Conservation (phyloP, 2,329 filamentous ascomycete species). For the Didymella exigua region DNA sequence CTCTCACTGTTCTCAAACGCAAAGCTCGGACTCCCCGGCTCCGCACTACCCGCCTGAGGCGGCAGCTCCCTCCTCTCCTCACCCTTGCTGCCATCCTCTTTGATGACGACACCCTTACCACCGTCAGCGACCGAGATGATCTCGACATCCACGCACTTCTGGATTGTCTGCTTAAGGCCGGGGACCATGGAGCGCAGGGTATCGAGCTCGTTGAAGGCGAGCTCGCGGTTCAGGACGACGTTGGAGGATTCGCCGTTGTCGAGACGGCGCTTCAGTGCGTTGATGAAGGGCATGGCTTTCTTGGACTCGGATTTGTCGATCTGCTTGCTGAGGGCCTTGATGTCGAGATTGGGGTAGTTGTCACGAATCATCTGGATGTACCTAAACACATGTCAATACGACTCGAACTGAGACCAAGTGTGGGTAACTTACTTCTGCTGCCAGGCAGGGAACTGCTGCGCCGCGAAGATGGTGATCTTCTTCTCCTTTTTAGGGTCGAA, state of each 20-base stretch:
- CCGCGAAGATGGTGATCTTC: conserved; percentile 84
- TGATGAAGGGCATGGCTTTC: conserved; percentile 97
- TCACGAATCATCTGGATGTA: conserved; percentile 43
- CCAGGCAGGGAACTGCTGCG: conserved; percentile 83
- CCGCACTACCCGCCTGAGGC: conserved; percentile 70
- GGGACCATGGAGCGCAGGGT: conserved; percentile 79
- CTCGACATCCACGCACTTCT: conserved; percentile 70
- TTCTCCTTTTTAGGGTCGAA: conserved; percentile 94
- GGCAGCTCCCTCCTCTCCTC: conserved; percentile 65
- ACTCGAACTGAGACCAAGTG: neutral
- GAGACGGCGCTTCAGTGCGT: conserved; percentile 82
- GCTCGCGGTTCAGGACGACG: conserved; percentile 78
- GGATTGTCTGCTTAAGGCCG: conserved; percentile 76
- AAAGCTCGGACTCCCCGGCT: conserved; percentile 83
- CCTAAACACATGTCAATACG: conserved; percentile 15
- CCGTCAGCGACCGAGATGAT: conserved; percentile 74
- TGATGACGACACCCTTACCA: conserved; percentile 66
- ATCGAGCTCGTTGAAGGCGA: conserved; percentile 83
- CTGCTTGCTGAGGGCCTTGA: conserved; percentile 78
- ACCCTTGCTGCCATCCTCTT: conserved; percentile 59
- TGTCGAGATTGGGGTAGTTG: conserved; percentile 63
- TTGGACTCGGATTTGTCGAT: conserved; percentile 92
- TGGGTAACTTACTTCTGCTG: conserved; percentile 82
- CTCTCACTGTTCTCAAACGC: conserved; percentile 76
- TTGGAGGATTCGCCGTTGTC: conserved; percentile 68